phyloP scores from a whole-genome alignment of 2,329 filamentous ascomycete genomes.

The Alternaria longipes region DNA sequence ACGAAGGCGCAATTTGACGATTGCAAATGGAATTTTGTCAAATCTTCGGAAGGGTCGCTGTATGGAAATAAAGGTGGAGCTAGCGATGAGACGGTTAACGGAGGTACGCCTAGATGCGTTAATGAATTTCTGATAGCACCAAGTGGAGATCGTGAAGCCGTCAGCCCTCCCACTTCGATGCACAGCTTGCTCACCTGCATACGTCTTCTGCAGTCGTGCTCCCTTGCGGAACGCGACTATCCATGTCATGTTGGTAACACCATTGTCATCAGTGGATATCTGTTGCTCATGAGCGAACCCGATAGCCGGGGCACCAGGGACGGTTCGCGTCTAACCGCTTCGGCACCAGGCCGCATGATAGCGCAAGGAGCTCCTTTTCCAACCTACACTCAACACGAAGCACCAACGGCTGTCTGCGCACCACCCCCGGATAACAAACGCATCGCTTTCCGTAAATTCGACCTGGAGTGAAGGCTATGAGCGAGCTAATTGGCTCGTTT shows the following conservation, averaged over 20 bases:
- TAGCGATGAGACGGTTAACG: constrained; percentile 12
- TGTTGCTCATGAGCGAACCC: not conserved
- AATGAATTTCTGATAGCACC: constrained; percentile 16
- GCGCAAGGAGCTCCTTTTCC: not conserved
- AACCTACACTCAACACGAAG: not conserved
- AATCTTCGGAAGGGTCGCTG: constrained; percentile 3
- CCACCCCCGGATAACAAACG: constrained; percentile 14
- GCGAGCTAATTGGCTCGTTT: not conserved
- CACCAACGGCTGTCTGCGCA: constrained; percentile 7
- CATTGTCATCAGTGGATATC: not conserved
- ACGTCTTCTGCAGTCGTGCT: constrained; percentile 9
- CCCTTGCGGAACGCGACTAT: constrained; percentile 6
- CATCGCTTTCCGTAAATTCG: constrained; percentile 4
- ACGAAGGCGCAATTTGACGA: constrained; percentile 13
- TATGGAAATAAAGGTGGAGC: constrained; percentile 13
- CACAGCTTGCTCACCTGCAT: constrained; percentile 12
- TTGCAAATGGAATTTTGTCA: constrained; percentile 23
- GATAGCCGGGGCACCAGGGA: constrained; percentile 1
- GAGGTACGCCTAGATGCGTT: constrained; percentile 17
- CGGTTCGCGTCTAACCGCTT: not conserved
- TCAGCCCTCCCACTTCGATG: constrained; percentile 4
- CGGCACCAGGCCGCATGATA: not conserved
- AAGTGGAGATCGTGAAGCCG: constrained; percentile 11
- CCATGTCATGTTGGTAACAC: constrained; percentile 7
- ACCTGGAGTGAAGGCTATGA: not conserved